Conservation (phyloP, 2,329 filamentous ascomycete species). For the Colletotrichum incanum region DNA sequence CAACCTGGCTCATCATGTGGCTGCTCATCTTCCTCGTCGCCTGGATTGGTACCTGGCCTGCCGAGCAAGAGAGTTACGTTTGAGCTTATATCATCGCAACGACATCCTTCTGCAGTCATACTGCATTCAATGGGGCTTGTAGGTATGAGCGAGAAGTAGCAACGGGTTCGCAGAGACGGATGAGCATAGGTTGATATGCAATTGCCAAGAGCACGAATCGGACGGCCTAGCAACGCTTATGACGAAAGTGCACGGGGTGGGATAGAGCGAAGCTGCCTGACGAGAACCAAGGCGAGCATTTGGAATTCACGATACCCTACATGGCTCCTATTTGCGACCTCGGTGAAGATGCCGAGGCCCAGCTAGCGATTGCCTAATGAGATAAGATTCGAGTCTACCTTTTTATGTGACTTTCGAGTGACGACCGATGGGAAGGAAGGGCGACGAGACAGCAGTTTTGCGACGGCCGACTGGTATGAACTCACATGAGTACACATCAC, state of each 20-base stretch:
- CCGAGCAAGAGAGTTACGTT: slow-evolving; percentile 27
- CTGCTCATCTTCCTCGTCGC: slow-evolving; percentile 37
- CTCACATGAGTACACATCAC: too few species aligned
- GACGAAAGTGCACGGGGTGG: neutral
- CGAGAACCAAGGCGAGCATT: neutral
- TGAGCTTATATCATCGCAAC: neutral
- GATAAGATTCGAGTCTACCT: neutral
- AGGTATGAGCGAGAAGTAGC: neutral
- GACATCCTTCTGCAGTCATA: neutral
- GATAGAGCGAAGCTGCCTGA: neutral
- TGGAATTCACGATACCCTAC: slow-evolving; percentile 33
- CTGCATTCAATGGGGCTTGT: neutral
- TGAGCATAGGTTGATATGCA: too few species aligned
- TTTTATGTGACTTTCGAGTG: neutral
- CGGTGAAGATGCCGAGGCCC: neutral
- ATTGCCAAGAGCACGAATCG: too few species aligned
- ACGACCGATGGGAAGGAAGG: neutral
- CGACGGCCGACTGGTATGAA: neutral
- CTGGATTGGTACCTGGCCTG: slow-evolving; percentile 35
- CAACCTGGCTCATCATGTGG: slow-evolving; percentile 38
- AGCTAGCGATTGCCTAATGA: neutral
- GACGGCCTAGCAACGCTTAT: neutral
- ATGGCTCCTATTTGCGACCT: neutral
- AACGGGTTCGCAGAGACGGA: neutral
- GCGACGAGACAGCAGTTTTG: neutral